Conservation (phyloP, 495 filamentous ascomycete species). For the Ramalina peruviana region DNA sequence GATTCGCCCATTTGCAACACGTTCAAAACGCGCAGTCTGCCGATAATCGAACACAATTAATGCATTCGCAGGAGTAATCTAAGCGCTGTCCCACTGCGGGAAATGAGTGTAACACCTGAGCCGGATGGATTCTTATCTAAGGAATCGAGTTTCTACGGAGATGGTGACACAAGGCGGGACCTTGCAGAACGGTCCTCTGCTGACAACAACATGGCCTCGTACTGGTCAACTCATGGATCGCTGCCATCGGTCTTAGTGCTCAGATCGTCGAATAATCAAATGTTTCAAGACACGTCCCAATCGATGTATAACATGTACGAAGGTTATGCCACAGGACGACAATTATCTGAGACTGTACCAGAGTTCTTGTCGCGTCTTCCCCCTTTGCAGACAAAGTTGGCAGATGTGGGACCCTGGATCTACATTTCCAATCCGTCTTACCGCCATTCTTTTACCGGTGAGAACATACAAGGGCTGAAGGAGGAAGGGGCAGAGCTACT, state of each 20-base stretch:
- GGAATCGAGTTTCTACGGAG: constrained; percentile 62
- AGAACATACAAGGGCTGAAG: constrained; percentile 29
- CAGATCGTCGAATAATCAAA: background rate
- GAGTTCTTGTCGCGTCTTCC: constrained; percentile 53
- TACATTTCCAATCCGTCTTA: constrained; percentile 43
- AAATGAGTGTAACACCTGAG: too few relatives aligned
- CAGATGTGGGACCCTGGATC: constrained; percentile 44
- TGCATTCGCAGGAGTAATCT: too few relatives aligned
- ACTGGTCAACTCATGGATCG: constrained; percentile 29
- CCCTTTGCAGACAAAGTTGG: constrained; percentile 39
- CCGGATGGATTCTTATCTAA: constrained; percentile 33
- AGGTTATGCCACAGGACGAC: constrained; percentile 27
- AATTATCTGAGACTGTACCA: constrained; percentile 43
- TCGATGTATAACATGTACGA: constrained; percentile 32
- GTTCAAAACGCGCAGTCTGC: too few relatives aligned
- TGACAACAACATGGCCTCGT: constrained; percentile 24
- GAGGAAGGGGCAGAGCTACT: constrained; percentile 30
- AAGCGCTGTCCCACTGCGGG: too few relatives aligned
- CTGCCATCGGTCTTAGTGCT: constrained; percentile 21
- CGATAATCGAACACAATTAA: too few relatives aligned
- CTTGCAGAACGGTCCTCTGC: constrained; percentile 22
- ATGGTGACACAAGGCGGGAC: constrained; percentile 29
- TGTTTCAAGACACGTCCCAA: constrained; percentile 1
- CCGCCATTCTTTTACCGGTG: constrained; percentile 13
- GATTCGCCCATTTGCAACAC: too few relatives aligned